phyloP scores from a whole-genome alignment of 345 rosid genomes.

The Euphorbia pulcherrima region DNA sequence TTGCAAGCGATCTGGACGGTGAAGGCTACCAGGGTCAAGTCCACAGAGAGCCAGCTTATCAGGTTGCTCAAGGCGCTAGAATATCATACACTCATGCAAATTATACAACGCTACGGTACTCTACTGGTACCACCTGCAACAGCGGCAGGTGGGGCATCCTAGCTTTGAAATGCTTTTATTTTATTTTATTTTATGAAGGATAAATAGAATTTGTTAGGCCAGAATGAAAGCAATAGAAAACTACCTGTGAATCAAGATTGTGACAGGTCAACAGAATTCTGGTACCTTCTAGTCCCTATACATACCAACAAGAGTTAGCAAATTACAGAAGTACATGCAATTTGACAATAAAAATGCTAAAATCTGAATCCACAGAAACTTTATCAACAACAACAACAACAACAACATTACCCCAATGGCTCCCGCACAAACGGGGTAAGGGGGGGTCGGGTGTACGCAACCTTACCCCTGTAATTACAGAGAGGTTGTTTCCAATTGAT shows the following conservation, averaged over 20 bases:
- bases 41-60: constrained; percentile 75
- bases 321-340: background rate
- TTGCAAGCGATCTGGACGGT: constrained; percentile 81
- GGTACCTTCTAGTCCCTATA: constrained; percentile 67
- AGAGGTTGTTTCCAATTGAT: too few species aligned
- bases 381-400: too few species aligned
- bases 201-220: constrained; percentile 4
- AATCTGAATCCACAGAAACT: background rate
- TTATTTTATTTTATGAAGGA: constrained; percentile 7
- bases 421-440: too few species aligned
- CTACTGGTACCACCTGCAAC: too few species aligned
- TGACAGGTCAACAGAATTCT: constrained; percentile 71
- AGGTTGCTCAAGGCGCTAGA: constrained; percentile 68
- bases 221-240: constrained; percentile 18
- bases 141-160: background rate
- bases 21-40: constrained; percentile 66
- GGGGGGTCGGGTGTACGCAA: too few species aligned
- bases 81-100: constrained; percentile 15
- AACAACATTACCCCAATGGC: too few species aligned
- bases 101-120: constrained; percentile 2
- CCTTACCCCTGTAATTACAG: too few species aligned
- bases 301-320: constrained; percentile 11
- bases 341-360: background rate
- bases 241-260: constrained; percentile 58
- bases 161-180: background rate